Conservation (phyloP, 2,329 filamentous ascomycete species). For the Aspergillus hortae region DNA sequence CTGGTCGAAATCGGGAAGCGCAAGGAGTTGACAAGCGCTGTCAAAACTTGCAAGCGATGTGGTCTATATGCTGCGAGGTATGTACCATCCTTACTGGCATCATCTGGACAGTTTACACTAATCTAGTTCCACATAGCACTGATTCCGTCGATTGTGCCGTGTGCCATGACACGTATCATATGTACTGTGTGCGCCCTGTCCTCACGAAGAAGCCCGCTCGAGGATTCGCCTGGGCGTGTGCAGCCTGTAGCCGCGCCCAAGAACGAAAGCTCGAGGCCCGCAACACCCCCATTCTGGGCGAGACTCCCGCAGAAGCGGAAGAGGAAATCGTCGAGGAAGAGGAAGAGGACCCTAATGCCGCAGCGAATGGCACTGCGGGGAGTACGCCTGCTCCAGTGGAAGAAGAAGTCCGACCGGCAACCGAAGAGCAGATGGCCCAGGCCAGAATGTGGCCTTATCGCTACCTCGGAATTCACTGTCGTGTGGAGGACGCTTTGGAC, state of each 20-base stretch:
- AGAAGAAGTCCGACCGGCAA: conserved; percentile 57
- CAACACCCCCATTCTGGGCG: conserved; percentile 70
- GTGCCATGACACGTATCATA: conserved; percentile 93
- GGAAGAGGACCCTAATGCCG: conserved; percentile 61
- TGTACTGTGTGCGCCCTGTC: conserved; percentile 93
- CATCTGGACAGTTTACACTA: conserved; percentile 13
- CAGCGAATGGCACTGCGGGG: conserved; percentile 54
- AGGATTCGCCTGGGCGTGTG: conserved; percentile 97
- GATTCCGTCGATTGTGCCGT: conserved; percentile 97
- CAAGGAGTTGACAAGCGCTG: conserved; percentile 92
- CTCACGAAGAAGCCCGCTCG: conserved; percentile 93
- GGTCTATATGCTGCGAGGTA: conserved; percentile 86
- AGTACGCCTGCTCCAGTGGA: conserved; percentile 61
- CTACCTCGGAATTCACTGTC: conserved; percentile 92
- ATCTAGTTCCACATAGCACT: conserved; percentile 53
- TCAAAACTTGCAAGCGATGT: conserved; percentile 95
- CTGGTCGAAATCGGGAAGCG: conserved; percentile 89
- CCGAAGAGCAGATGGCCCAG: conserved; percentile 84
- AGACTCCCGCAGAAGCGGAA: conserved; percentile 51
- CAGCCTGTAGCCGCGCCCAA: conserved; percentile 91
- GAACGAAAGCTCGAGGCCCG: conserved; percentile 88
- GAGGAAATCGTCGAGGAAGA: conserved; percentile 70
- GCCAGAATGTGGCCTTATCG: conserved; percentile 95
- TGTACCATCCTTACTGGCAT: conserved; percentile 23
- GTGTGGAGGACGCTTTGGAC: conserved; percentile 90